Base-by-base conservation (phyloP, 2,329 filamentous ascomycete genomes). In the Tolypocladium amazonense region DNA sequence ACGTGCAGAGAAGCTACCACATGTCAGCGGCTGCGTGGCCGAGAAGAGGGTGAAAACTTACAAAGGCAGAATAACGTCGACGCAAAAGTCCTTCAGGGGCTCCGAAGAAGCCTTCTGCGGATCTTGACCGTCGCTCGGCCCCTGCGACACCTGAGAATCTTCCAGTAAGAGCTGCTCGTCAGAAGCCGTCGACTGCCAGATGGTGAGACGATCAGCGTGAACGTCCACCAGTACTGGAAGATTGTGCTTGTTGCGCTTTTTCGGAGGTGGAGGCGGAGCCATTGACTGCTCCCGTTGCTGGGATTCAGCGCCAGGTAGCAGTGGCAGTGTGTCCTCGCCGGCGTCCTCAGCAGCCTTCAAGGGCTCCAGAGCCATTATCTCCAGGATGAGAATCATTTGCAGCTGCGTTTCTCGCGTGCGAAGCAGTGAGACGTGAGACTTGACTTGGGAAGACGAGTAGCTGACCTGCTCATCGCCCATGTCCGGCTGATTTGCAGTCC, bases 21-120 rank as follows among this genome's bases (percentile, higher is more conserved):
- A 41, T 56, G 61, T 82, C 64, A 82, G 76, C 54, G 54, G 53
- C 37, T 33, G 3, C 25, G 61, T 18, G n/a, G 18, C 2, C 8
- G 1, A 14, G 4, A 9, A 23, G 4, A 27, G 12, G 11, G 7
- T 39, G 37, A 9, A 11, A 73, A 35, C 84, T 79, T 76, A 88
- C 84, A 93, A 93, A 39, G 90, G 89, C 53, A 91, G 77, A 65
- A 94, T 85, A 47, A 94, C 87, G 68, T 94, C 89, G 20, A 89
- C 79, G 68, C 89, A 93, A 69, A 93, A 94, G 69, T 88, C 87
- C 63, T 82, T 84, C 8, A 92, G 75, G 8, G 87, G 84, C 67
- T 92, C 89, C 0, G 78, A 76, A 25, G 78, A 75, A 60, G 73
- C 64, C 59, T 74, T 76, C 60, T 76, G 75, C 55, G 72, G 70